These are phyloP conservation scores for Evernia prunastri DNA, from an alignment of 495 filamentous ascomycete genomes.

Conservation along the genomic window DNA sequence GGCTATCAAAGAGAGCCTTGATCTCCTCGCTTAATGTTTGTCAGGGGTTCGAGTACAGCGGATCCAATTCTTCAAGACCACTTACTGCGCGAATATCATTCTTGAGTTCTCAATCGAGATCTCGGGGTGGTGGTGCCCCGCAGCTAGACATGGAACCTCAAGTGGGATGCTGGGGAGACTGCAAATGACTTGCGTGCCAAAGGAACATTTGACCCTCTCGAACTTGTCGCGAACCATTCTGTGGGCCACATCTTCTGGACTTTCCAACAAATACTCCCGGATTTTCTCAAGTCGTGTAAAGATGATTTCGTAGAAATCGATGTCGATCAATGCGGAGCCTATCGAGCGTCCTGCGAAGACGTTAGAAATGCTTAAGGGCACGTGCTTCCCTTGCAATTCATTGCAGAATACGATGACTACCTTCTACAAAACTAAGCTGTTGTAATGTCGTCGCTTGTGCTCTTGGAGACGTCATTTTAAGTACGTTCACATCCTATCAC, in stretches of 20 bases:
- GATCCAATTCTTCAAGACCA: too few species aligned
- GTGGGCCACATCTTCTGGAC: slow-evolving; percentile 29
- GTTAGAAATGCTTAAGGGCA: too few species aligned
- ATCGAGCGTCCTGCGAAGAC: slow-evolving; percentile 36
- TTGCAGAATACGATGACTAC: too few species aligned
- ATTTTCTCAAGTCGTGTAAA: slow-evolving; percentile 27
- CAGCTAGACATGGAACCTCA: slow-evolving; percentile 29
- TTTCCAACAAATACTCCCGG: slow-evolving; percentile 20
- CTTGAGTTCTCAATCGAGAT: slow-evolving; percentile 31
- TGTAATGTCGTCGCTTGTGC: slow-evolving; percentile 32
- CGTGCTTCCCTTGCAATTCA: too few species aligned
- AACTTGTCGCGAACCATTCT: slow-evolving; percentile 37
- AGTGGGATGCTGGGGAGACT: slow-evolving; percentile 30
- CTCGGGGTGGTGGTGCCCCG: slow-evolving; percentile 24
- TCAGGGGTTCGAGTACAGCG: too few species aligned
- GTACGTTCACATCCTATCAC: slow-evolving; percentile 40
- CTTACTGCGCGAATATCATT: too few species aligned
- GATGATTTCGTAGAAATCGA: slow-evolving; percentile 29
- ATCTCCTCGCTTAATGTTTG: slow-evolving; percentile 38
- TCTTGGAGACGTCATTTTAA: slow-evolving; percentile 30
- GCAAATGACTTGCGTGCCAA: slow-evolving; percentile 30
- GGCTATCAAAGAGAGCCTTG: slow-evolving; percentile 48
- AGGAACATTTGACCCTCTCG: slow-evolving; percentile 38
- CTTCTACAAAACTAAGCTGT: slow-evolving; percentile 38
- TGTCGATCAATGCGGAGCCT: slow-evolving; percentile 39